These are phyloP conservation scores for Yueomyces sinensis DNA, from an alignment of 805 yeast species.

Conservation along the genomic window DNA sequence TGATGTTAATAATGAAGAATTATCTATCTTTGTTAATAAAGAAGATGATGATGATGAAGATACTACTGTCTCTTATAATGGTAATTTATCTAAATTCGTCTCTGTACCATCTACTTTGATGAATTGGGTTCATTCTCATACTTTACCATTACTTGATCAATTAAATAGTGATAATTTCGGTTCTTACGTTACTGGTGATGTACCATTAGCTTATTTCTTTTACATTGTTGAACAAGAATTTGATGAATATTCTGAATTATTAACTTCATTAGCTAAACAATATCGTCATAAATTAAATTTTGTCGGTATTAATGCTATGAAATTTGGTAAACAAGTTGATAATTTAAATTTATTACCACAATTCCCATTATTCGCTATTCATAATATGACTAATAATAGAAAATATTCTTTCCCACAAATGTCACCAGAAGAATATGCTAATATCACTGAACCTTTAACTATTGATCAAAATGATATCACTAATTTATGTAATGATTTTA, in stretches of 20 bases:
- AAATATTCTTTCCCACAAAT: conserved; percentile 69
- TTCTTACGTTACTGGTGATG: conserved; percentile 52
- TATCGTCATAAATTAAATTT: conserved; percentile 73
- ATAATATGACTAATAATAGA: conserved; percentile 50
- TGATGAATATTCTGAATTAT: conserved; percentile 32
- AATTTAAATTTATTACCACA: conserved; percentile 71
- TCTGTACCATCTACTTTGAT: conserved; percentile 1
- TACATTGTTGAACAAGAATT: conserved; percentile 56
- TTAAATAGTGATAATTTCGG: conserved; percentile 68
- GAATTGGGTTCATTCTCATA: conserved; percentile 34
- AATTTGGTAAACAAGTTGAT: conserved; percentile 77
- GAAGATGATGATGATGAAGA: conserved; percentile 10
- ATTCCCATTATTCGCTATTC: conserved; percentile 86
- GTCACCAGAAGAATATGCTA: conserved; percentile 17
- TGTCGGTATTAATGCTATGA: conserved; percentile 74
- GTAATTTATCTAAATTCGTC: conserved; percentile 10
- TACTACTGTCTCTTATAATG: conserved; percentile 6
- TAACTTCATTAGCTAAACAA: conserved; percentile 55
- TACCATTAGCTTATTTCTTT: conserved; percentile 84
- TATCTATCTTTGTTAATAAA: not conserved
- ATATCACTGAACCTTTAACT: conserved; percentile 16
- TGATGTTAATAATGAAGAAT: conserved; percentile 13
- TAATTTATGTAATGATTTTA: conserved; percentile 48
- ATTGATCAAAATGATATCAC: conserved; percentile 42
- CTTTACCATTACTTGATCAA: conserved; percentile 79